These are phyloP conservation scores for Penicillium olsonii DNA, from an alignment of 2,329 filamentous ascomycete genomes.

Conservation along the genomic window DNA sequence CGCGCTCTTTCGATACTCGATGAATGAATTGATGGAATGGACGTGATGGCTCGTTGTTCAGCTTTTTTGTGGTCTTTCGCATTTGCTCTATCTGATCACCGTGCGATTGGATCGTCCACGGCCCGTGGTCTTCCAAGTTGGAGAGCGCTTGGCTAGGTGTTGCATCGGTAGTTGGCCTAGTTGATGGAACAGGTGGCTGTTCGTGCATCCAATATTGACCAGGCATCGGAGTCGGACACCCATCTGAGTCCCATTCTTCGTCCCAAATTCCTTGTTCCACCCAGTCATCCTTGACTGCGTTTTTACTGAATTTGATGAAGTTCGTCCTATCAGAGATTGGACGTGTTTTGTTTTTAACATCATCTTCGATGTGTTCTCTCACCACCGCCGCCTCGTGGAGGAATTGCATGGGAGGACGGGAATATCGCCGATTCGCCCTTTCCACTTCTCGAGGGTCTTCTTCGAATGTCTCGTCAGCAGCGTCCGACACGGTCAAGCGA, in stretches of 20 bases:
- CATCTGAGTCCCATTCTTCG: background rate
- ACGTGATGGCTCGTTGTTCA: background rate
- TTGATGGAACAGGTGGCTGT: background rate
- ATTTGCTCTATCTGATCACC: too few species aligned
- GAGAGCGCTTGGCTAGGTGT: background rate
- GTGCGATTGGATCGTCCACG: background rate
- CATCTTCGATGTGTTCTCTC: too few species aligned
- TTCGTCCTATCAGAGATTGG: too few species aligned
- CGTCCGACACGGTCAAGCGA: background rate
- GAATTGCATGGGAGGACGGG: too few species aligned
- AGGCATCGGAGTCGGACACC: background rate
- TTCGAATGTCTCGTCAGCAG: background rate
- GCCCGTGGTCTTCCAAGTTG: background rate
- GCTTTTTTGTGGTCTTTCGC: too few species aligned
- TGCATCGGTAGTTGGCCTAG: background rate
- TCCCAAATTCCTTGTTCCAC: background rate
- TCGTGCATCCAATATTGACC: background rate
- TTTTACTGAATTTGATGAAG: too few species aligned
- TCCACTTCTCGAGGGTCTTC: too few species aligned
- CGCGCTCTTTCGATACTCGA: slow-evolving; percentile 1
- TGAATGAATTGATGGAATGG: slow-evolving; percentile 1
- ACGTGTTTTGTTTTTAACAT: too few species aligned
- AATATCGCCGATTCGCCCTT: too few species aligned
- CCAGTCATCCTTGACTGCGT: background rate
- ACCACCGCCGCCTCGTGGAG: too few species aligned